Evolutionary conservation across 257 asterid species (phyloP).

Genomic region (Jaltomata sinuosa): DNA sequence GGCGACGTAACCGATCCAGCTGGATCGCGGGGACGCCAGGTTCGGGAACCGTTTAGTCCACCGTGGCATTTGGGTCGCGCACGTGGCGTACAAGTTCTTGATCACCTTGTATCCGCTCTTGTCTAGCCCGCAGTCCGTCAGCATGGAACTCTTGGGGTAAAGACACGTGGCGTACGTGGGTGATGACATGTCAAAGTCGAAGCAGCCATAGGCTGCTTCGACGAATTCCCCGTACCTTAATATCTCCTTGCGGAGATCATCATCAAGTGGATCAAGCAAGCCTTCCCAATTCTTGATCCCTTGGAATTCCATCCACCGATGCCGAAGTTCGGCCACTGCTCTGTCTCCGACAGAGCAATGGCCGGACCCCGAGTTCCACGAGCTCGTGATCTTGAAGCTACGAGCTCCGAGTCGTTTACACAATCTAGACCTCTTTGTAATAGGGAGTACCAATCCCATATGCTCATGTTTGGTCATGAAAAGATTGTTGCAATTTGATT

Average conservation of each 20-base stretch:
- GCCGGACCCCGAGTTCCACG: not conserved
- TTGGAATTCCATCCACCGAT: conserved; percentile 77
- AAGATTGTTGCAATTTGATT: not conserved
- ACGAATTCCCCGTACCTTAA: conserved; percentile 73
- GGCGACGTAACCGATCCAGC: conserved; percentile 92
- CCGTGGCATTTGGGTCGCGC: conserved; percentile 42
- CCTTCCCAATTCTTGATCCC: conserved; percentile 95
- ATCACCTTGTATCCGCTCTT: conserved; percentile 37
- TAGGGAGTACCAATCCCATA: not conserved
- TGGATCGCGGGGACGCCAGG: conserved; percentile 44
- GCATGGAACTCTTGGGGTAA: conserved; percentile 23
- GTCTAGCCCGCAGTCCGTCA: conserved; percentile 23
- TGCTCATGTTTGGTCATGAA: not conserved
- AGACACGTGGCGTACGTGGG: conserved; percentile 38
- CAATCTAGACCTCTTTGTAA: not conserved
- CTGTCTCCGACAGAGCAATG: not conserved
- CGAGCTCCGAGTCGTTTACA: not conserved
- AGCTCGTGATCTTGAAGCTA: not conserved
- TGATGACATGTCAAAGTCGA: conserved; percentile 68
- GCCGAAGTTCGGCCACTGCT: not conserved
- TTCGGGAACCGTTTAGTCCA: conserved; percentile 41
- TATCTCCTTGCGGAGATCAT: conserved; percentile 57
- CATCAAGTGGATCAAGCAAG: conserved; percentile 77
- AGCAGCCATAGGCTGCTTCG: conserved; percentile 64
- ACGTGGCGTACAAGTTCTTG: conserved; percentile 53